A percentile compares a stretch with the other conserved stretches of the same genome.
Conservation (phyloP, 2,329 filamentous ascomycete species). For the Fusarium nygamai region DNA sequence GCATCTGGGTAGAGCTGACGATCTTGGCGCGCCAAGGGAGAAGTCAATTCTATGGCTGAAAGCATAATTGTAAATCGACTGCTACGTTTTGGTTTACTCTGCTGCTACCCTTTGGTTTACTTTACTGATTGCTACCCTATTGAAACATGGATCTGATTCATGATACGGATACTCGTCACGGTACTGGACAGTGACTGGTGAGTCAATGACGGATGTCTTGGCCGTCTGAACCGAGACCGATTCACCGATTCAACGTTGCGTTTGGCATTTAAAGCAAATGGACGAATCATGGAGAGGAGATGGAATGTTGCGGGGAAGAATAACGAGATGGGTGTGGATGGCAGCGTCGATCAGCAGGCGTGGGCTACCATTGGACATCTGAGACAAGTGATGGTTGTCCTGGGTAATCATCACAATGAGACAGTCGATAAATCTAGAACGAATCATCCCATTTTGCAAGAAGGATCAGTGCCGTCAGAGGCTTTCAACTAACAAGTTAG, state of each 20-base stretch:
- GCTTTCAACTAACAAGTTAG: neutral
- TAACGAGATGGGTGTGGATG: slow-evolving; percentile 7
- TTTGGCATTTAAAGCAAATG: neutral
- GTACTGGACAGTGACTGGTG: neutral
- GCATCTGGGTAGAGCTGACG: slow-evolving; percentile 8
- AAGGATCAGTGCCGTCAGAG: neutral
- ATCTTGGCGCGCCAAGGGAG: slow-evolving; percentile 21
- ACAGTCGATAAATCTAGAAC: neutral
- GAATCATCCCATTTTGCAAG: neutral
- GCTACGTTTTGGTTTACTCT: neutral
- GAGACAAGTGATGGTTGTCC: slow-evolving; percentile 10
- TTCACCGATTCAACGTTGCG: slow-evolving; percentile 23
- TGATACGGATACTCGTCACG: neutral
- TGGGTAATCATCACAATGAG: neutral
- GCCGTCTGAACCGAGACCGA: neutral
- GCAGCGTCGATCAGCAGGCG: slow-evolving; percentile 16
- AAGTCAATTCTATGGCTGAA: slow-evolving; percentile 7
- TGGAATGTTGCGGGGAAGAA: slow-evolving; percentile 12
- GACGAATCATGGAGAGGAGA: neutral
- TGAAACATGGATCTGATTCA: neutral
- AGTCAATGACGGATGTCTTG: slow-evolving; percentile 3
- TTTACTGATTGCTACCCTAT: neutral
- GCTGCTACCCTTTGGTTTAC: no score
- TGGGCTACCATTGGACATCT: neutral
- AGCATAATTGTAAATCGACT: neutral